phyloP scores from a whole-genome alignment of 805 yeast species.

The Komagataella pseudopastoris region DNA sequence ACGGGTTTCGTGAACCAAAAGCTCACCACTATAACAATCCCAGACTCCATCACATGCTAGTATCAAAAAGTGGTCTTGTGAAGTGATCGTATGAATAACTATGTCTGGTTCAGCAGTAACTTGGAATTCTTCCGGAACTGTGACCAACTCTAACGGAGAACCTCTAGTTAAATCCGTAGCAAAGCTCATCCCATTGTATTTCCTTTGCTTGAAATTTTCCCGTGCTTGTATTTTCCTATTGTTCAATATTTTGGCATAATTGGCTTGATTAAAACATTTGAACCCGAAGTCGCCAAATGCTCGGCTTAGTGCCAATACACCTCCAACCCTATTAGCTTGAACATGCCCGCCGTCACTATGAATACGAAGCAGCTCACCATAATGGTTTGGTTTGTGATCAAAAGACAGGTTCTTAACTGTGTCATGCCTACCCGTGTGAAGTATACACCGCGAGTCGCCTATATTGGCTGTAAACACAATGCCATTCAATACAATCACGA shows the following conservation, averaged over 20 bases:
- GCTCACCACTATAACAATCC: conserved; percentile 54
- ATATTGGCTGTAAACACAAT: conserved; percentile 47
- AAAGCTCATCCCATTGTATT: conserved; percentile 14
- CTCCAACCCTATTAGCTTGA: conserved; percentile 46
- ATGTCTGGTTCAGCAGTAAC: conserved; percentile 76
- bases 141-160: conserved; percentile 14
- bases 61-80: conserved; percentile 51
- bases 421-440: conserved; percentile 33
- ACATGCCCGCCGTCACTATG: conserved; percentile 49
- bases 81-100: conserved; percentile 32
- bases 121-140: conserved; percentile 57
- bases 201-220: conserved; percentile 6
- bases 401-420: conserved; percentile 45
- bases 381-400: conserved; percentile 50
- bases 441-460: conserved; percentile 64
- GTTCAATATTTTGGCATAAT: conserved; percentile 10
- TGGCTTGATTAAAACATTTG: conserved; percentile 20
- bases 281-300: conserved; percentile 59
- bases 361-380: conserved; percentile 44
- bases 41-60: conserved; percentile 79
- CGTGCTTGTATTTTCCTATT: not conserved
- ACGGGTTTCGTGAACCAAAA: conserved; percentile 39
- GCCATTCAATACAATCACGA: conserved; percentile 28
- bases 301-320: conserved; percentile 41
- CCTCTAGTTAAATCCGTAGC: conserved; percentile 1